A percentile compares a stretch with the other conserved stretches of the same genome.
Conservation (phyloP, 345 rosid species). For the Crucihimalaya himalaica region DNA sequence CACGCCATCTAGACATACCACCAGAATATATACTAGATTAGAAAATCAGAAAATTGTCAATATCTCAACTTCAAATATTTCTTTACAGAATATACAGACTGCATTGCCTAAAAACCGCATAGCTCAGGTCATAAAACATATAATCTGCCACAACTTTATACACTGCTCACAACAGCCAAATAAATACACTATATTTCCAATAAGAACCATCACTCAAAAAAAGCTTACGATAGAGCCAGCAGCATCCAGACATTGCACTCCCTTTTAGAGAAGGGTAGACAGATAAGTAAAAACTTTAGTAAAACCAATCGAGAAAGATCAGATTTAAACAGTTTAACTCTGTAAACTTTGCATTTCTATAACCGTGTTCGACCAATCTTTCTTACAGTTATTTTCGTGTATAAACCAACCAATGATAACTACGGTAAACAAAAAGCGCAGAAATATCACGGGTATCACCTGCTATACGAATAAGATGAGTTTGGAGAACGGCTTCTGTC, state of each 20-base stretch:
- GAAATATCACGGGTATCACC: slow-evolving; percentile 58
- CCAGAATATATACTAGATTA: neutral
- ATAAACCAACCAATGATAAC: slow-evolving; percentile 17
- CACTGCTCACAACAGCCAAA: neutral
- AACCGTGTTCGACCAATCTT: slow-evolving; percentile 44
- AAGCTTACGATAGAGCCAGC: neutral
- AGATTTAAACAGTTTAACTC: slow-evolving; percentile 38
- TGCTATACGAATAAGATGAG: slow-evolving; percentile 73
- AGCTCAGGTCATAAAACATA: slow-evolving; percentile 9
- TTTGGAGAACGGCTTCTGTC: slow-evolving; percentile 84
- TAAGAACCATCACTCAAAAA: slow-evolving; percentile 3
- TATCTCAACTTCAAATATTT: neutral
- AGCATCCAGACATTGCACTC: slow-evolving; percentile 10
- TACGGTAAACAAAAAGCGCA: slow-evolving; percentile 21
- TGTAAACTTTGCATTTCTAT: slow-evolving; percentile 35
- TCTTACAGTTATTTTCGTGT: slow-evolving; percentile 38
- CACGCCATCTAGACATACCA: slow-evolving; percentile 5
- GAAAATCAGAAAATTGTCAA: neutral
- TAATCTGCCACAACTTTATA: neutral
- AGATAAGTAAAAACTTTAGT: neutral
- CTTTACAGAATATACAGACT: slow-evolving; percentile 12
- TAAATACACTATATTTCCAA: neutral
- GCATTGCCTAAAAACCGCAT: slow-evolving; percentile 1
- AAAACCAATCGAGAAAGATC: slow-evolving; percentile 26
- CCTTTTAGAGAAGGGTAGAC: neutral